Evolutionary conservation across 371 early-diverging fungal genomes (phyloP).

Genomic region (Rhizopus stolonifer): DNA sequence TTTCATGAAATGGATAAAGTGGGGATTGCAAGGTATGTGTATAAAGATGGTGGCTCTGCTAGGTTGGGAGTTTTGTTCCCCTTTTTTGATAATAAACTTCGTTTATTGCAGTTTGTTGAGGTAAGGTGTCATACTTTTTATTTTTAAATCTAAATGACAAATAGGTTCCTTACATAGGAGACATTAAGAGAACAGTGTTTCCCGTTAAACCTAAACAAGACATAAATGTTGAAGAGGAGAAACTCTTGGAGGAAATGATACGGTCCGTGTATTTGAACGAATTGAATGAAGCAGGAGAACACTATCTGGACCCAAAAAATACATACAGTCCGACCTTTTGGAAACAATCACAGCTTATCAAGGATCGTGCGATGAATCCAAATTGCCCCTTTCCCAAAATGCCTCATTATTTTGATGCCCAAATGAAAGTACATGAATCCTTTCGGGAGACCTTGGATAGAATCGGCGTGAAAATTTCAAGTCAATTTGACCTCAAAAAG

Average conservation of each 20-base stretch:
- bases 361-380: conserved; percentile 55
- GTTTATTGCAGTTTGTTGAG: conserved; percentile 57
- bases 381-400: conserved; percentile 53
- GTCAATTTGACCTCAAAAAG: conserved; percentile 50
- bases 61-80: conserved; percentile 68
- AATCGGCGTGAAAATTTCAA: conserved; percentile 34
- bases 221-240: too few species aligned
- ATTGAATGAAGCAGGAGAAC: background rate
- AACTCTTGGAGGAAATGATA: too few species aligned
- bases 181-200: conserved; percentile 40
- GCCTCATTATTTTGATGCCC: conserved; percentile 13
- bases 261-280: background rate
- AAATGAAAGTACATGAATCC: background rate
- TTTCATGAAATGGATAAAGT: conserved; percentile 49
- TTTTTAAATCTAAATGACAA: background rate
- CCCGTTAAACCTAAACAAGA: too few species aligned
- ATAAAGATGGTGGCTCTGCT: conserved; percentile 51
- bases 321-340: conserved; percentile 63
- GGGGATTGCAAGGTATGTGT: conserved; percentile 67
- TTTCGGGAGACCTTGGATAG: conserved; percentile 34
- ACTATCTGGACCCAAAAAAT: conserved; percentile 36
- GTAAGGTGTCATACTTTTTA: conserved; percentile 28
- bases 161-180: conserved; percentile 73
- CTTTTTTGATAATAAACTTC: conserved; percentile 40
- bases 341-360: conserved; percentile 57